These are phyloP conservation scores for Xylaria sp. DNA, from an alignment of 2,329 filamentous ascomycete genomes.

Conservation along the genomic window DNA sequence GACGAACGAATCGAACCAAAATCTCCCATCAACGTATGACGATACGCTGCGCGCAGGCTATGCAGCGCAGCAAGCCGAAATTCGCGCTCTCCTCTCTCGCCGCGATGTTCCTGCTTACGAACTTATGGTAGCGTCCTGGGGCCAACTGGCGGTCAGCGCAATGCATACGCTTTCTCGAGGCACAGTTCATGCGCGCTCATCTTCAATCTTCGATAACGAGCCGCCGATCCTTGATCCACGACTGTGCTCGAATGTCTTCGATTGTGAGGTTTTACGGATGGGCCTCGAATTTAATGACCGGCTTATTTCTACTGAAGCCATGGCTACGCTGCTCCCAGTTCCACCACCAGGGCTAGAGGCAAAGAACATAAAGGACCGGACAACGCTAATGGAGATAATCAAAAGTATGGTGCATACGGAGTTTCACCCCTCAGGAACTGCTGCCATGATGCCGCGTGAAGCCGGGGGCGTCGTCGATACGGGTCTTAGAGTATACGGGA, in stretches of 20 bases:
- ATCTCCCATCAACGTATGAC: constrained; percentile 43
- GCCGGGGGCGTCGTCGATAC: constrained; percentile 58
- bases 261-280: constrained; percentile 47
- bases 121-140: constrained; percentile 48
- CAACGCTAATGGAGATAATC: constrained; percentile 40
- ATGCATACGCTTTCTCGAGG: constrained; percentile 58
- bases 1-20: constrained; percentile 12
- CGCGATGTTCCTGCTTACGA: constrained; percentile 43
- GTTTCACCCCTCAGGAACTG: constrained; percentile 56
- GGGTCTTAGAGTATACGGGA: constrained; percentile 55
- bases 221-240: constrained; percentile 55
- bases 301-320: constrained; percentile 42
- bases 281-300: constrained; percentile 43
- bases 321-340: constrained; percentile 41
- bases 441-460: constrained; percentile 56
- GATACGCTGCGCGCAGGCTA: constrained; percentile 42
- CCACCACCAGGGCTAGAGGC: constrained; percentile 37
- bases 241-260: constrained; percentile 56
- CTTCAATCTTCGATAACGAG: constrained; percentile 49
- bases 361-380: constrained; percentile 40
- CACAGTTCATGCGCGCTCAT: constrained; percentile 52
- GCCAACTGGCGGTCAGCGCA: constrained; percentile 45
- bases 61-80: constrained; percentile 37
- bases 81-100: constrained; percentile 41
- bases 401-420: constrained; percentile 50